Base-by-base conservation (phyloP, 257 asterid species). In the Salvia rosmarinus region DNA sequence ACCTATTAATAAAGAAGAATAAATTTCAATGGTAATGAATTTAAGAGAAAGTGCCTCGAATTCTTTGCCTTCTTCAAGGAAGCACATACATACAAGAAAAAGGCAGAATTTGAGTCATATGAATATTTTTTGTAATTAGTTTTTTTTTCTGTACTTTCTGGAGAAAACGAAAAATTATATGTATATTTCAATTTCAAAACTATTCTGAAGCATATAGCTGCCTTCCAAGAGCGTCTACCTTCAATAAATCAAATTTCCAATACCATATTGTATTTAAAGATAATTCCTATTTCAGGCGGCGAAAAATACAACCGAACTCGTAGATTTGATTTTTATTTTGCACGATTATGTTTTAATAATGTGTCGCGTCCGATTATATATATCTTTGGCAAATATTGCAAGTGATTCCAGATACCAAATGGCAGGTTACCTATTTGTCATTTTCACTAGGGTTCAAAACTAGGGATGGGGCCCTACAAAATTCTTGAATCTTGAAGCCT, bases 401-500 rank as follows among this genome's bases (percentile, higher is more conserved):
- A 78, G 47, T 69, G 62, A 70, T 79, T 62, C 73, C 42, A 69
- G 46, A 34, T 11, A 56, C 59, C 74, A 70, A 32, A 50, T 66
- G 44, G 75, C 58, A 52, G 69, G 72, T 71, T 66, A 66, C 73
- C 68, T 75, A 16, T 62, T 5, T 63, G 73, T 76, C 76, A 43
- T 77, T 51, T 55, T 66, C 64, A 28, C 30, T 66, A 75, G 32
- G 59, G 61, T 56, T 47, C 21, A 16, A 34, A 61, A 62, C 10
- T 40, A 43, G 57, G 51, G 6, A 12, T 47, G 67, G 57, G 72
- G 12, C 76, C 74, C 23, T 46, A 9, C 14, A 16, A 62, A 66
- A 61, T 64, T 58, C 74, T 61, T 80, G 84, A 80, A 77, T 77
- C 79, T 73, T 69, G 2, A 57, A 68, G 60, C 58, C 82, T 77